Conservation (phyloP, 441 rosid genomes). For the Gossypium trilobum region DNA sequence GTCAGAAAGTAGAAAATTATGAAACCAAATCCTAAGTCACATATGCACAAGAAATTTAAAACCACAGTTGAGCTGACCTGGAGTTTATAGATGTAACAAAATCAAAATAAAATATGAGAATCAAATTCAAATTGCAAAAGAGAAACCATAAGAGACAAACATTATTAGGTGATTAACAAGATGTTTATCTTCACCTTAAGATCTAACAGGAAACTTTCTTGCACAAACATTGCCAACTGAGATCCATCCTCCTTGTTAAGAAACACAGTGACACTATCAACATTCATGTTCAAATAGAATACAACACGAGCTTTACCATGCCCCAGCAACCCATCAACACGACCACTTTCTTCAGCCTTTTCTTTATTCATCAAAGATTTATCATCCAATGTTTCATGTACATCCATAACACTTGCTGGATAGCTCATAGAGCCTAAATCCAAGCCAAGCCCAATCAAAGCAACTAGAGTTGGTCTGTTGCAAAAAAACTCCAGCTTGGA, state of each 20-base stretch:
- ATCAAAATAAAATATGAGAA: neutral
- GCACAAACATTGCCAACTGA: constrained; percentile 93
- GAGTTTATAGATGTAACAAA: neutral
- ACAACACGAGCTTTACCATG: constrained; percentile 95
- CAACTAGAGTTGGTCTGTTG: constrained; percentile 92
- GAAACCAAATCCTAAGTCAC: neutral
- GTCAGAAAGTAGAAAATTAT: constrained; percentile 16
- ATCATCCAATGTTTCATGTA: constrained; percentile 31
- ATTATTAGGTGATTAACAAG: constrained; percentile 1
- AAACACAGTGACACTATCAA: constrained; percentile 81
- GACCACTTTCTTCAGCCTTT: constrained; percentile 58
- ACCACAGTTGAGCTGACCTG: neutral
- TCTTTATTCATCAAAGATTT: constrained; percentile 46
- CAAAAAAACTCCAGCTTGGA: constrained; percentile 91
- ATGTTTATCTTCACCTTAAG: constrained; percentile 51
- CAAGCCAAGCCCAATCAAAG: constrained; percentile 84
- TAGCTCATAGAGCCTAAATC: constrained; percentile 50
- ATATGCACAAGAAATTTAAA: neutral
- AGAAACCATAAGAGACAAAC: neutral
- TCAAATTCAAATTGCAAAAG: neutral
- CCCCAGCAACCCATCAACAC: constrained; percentile 86
- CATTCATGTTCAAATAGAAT: constrained; percentile 79
- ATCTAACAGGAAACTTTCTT: constrained; percentile 84
- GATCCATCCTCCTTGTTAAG: constrained; percentile 96
- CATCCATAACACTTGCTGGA: constrained; percentile 27